A percentile compares a stretch with the other conserved stretches of the same genome.
phyloP scores from a whole-genome alignment of 371 early-diverging fungal genomes.

The Mortierella sp. region DNA sequence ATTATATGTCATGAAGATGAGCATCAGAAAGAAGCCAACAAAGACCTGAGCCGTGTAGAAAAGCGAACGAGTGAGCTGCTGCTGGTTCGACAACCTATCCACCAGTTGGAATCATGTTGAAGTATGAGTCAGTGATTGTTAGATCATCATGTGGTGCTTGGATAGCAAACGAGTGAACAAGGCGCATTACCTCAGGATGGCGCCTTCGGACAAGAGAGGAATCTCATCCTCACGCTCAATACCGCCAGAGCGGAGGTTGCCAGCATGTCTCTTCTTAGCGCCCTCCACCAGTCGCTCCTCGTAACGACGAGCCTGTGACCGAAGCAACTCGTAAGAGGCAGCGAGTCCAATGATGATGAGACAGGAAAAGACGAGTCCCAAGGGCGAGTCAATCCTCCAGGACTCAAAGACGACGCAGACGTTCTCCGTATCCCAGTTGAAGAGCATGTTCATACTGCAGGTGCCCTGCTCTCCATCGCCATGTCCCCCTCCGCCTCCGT shows the following conservation, averaged over 20 bases:
- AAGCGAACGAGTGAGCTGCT: slow-evolving; percentile 64
- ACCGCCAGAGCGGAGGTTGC: slow-evolving; percentile 3
- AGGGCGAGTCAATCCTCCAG: slow-evolving; percentile 73
- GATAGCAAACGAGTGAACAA: not conserved
- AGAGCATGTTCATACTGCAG: slow-evolving; percentile 72
- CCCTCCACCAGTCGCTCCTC: slow-evolving; percentile 58
- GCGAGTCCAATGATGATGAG: slow-evolving; percentile 66
- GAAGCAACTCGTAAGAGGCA: slow-evolving; percentile 70
- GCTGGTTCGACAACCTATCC: slow-evolving; percentile 53
- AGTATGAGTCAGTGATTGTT: too few species aligned
- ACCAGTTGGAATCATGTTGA: not conserved
- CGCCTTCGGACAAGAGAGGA: slow-evolving; percentile 29
- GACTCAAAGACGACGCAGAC: slow-evolving; percentile 81
- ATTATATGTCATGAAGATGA: slow-evolving; percentile 91
- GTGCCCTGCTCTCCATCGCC: slow-evolving; percentile 33
- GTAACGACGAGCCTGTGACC: slow-evolving; percentile 60
- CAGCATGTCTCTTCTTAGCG: slow-evolving; percentile 41
- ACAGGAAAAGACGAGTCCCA: slow-evolving; percentile 66
- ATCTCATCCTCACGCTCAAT: slow-evolving; percentile 31
- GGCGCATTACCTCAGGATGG: slow-evolving; percentile 20
- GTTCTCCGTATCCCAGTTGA: slow-evolving; percentile 82
- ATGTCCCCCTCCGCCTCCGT: slow-evolving; percentile 40
- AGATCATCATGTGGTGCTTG: not conserved
- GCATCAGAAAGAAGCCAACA: slow-evolving; percentile 82
- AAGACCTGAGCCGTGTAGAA: slow-evolving; percentile 74